Base-by-base conservation (phyloP, 2,329 filamentous ascomycete species). In the Arthrocladium fulminans region DNA sequence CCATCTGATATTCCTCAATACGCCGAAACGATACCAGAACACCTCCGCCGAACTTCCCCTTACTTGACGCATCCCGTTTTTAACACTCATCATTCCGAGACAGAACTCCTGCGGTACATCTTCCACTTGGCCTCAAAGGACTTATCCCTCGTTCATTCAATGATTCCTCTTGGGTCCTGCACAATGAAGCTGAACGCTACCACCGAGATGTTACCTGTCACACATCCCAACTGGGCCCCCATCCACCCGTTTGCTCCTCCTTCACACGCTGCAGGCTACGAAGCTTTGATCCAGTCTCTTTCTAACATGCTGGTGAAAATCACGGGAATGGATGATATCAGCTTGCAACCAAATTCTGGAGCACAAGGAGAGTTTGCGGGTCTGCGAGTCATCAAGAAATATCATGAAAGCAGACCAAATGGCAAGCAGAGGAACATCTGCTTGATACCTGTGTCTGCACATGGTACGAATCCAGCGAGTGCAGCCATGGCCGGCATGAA, bases 151-250 rank as follows among this genome's bases (percentile, higher is more conserved):
- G 86, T 89, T 2, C 90, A 97, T 70, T 96, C 89, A 13, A 97
- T 97, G 90, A 97, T 97, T 52, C 88, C 90, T 2, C 78, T 97
- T 1, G 90, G 90, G 17, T 96, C 90, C 1, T 97, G 90, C 73
- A 97, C 90, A 12, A 97, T 97, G 90, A 97, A 97, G 74, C 80
- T 96, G 46, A 96, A 96, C 65, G 86, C 85, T 35, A 92, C 89
- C 2, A 86, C 86, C 0, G 88, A 96, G 71, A 96, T 97, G 90
- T 77, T 86, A 13, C 84, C 89, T 6, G 76, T 96, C 48, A 86
- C 86, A 1, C 83, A 81, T 68, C 80, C 82, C 1, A 79, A 83
- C 43, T 87, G 89, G 61, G 77, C 85, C 35, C 80, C 83, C 52
- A 74, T 94, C 27, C 90, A 97, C 68, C 90, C 90, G 0, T 88